Percentiles rank a stretch among this genome's conserved stretches.
Evolutionary conservation across 768 basidiomycete genomes (phyloP).

Genomic region (Auriscalpium vulgare): DNA sequence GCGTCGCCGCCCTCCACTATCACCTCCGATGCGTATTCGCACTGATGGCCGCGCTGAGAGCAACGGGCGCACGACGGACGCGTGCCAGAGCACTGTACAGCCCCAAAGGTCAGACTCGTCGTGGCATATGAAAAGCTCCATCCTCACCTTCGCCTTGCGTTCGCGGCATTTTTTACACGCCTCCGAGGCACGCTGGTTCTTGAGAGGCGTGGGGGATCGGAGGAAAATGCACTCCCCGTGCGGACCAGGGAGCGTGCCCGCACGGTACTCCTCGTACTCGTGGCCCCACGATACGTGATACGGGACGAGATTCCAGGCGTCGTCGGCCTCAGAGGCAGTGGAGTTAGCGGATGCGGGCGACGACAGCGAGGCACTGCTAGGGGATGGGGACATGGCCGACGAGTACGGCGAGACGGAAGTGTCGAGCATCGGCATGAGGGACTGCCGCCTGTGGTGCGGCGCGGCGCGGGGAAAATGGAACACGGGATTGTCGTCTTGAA

Average conservation of each 20-base stretch:
- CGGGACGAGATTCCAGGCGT: constrained; percentile 31
- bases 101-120: neutral
- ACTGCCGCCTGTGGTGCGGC: neutral
- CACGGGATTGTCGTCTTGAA: neutral
- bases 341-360: constrained; percentile 5
- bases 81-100: constrained; percentile 27
- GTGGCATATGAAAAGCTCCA: neutral
- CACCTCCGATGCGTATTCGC: constrained; percentile 25
- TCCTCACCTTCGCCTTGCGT: constrained; percentile 32
- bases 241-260: constrained; percentile 29
- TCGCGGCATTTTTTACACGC: constrained; percentile 32
- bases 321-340: constrained; percentile 14
- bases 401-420: constrained; percentile 12
- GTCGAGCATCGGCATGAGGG: constrained; percentile 8
- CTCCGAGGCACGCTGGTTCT: constrained; percentile 27
- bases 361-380: constrained; percentile 11
- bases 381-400: constrained; percentile 12
- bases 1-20: constrained; percentile 5
- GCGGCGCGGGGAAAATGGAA: neutral
- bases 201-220: constrained; percentile 31
- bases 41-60: constrained; percentile 24
- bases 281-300: constrained; percentile 33
- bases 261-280: constrained; percentile 25
- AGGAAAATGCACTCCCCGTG: constrained; percentile 31
- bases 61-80: constrained; percentile 30